phyloP scores from a whole-genome alignment of 2,329 filamentous ascomycete genomes.

The Trichoderma breve region DNA sequence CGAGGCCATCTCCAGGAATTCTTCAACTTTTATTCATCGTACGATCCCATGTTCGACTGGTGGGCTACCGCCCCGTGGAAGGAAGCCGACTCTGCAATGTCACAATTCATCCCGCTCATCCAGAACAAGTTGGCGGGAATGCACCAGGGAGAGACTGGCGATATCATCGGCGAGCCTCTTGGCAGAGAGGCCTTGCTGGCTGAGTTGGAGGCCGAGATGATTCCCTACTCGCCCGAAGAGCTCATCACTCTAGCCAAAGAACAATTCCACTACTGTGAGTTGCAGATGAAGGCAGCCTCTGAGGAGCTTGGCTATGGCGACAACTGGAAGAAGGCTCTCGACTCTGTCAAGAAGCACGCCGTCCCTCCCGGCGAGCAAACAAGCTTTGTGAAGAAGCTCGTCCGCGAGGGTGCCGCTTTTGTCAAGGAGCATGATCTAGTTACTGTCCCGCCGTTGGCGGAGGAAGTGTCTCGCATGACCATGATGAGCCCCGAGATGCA shows the following conservation, averaged over 20 bases:
- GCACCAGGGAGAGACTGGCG: constrained; percentile 41
- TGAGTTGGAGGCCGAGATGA: constrained; percentile 56
- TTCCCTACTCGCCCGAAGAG: constrained; percentile 57
- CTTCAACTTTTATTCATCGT: constrained; percentile 51
- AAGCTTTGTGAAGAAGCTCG: constrained; percentile 50
- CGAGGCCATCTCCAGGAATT: constrained; percentile 44
- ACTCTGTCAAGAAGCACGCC: constrained; percentile 54
- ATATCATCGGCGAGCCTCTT: constrained; percentile 57
- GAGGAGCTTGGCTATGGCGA: constrained; percentile 45
- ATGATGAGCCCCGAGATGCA: constrained; percentile 56
- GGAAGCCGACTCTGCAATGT: constrained; percentile 38
- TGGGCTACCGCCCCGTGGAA: constrained; percentile 50
- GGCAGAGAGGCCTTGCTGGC: constrained; percentile 49
- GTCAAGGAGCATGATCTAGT: constrained; percentile 54
- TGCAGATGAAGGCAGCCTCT: constrained; percentile 53
- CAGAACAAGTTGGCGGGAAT: constrained; percentile 45
- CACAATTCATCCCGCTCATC: constrained; percentile 38
- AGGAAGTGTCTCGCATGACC: constrained; percentile 53
- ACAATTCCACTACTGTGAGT: constrained; percentile 55
- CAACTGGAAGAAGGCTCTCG: constrained; percentile 53
- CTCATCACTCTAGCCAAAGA: constrained; percentile 49
- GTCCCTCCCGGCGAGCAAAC: constrained; percentile 55
- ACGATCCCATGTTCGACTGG: constrained; percentile 57
- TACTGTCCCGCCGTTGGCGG: constrained; percentile 52
- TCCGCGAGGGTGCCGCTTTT: constrained; percentile 51